Evolutionary conservation across 306 rosid species (phyloP), one percentile per base, ranked within the genome.

Genomic region (Ammopiptanthus mongolicus): DNA sequence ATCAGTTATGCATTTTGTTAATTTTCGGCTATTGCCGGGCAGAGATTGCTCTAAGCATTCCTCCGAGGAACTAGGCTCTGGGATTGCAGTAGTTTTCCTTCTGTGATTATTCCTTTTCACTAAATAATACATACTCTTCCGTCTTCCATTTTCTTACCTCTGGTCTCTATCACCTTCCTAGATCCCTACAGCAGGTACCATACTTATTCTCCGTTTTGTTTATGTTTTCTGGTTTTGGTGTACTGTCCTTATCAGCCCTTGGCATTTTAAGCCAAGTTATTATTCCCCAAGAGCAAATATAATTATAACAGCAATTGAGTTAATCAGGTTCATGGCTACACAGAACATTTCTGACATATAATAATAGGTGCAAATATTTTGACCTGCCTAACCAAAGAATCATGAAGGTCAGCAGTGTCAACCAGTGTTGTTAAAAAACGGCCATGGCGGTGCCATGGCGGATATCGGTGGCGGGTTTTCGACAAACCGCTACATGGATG

Each of bases 371-470:
- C 66, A 74, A n/a, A 81, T 14, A 22, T 18, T 74, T 41, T 63
- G 47, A 78, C 87, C 71, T 34, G 90, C 98, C 98, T 96, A 37
- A 80, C 77, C 66, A 86, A 80, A 76, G 91, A 84, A 83, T 89
- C 96, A 58, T 73, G 96, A 65, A 69, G 85, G 77, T 92, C 96
- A n/a, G 66, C 69, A 73, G 81, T 61, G 78, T 84, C n/a, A n/a
- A n/a, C n/a, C n/a, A n/a, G n/a, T n/a, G n/a, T n/a, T n/a, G n/a
- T n/a, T n/a, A n/a, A n/a, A n/a, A n/a, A n/a, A n/a, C n/a, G n/a
- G n/a, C n/a, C n/a, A n/a, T n/a, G n/a, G n/a, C n/a, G n/a, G n/a
- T n/a, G n/a, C n/a, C n/a, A n/a, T n/a, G n/a, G n/a, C n/a, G n/a
- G n/a, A n/a, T n/a, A n/a, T n/a, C n/a, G n/a, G n/a, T n/a, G n/a